Percentiles rank a stretch among this genome's conserved stretches.
phyloP scores from a whole-genome alignment of 2,329 filamentous ascomycete species.

The Diaporthe citri region DNA sequence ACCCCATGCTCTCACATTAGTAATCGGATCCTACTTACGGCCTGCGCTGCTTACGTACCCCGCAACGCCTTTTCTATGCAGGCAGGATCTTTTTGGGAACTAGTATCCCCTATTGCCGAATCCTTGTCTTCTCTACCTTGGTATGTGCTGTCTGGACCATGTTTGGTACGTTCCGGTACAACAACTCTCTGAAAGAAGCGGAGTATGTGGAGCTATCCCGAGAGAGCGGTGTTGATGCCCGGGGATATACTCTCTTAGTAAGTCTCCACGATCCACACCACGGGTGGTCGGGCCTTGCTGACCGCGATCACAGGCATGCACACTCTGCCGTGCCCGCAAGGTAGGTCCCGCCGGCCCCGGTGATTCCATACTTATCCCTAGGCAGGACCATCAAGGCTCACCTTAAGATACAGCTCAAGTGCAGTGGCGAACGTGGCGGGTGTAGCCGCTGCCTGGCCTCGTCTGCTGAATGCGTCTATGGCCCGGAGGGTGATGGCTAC shows the following conservation, averaged over 20 bases:
- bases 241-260: neutral
- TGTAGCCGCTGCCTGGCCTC: constrained; percentile 14
- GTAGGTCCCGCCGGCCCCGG: neutral
- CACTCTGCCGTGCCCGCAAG: constrained; percentile 8
- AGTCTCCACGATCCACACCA: neutral
- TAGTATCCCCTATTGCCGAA: neutral
- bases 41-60: too few species aligned
- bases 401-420: neutral
- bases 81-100: too few species aligned
- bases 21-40: too few species aligned
- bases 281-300: neutral
- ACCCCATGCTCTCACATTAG: too few species aligned
- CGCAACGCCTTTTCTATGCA: too few species aligned
- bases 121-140: neutral
- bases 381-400: neutral
- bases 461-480: neutral
- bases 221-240: neutral
- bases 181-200: neutral
- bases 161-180: constrained; percentile 7
- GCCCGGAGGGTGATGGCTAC: neutral
- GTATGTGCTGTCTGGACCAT: neutral
- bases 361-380: neutral
- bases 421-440: constrained; percentile 14
- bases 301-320: neutral
- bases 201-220: constrained; percentile 16